Conservation (phyloP, 805 yeast genomes). For the Candida easanensis region DNA sequence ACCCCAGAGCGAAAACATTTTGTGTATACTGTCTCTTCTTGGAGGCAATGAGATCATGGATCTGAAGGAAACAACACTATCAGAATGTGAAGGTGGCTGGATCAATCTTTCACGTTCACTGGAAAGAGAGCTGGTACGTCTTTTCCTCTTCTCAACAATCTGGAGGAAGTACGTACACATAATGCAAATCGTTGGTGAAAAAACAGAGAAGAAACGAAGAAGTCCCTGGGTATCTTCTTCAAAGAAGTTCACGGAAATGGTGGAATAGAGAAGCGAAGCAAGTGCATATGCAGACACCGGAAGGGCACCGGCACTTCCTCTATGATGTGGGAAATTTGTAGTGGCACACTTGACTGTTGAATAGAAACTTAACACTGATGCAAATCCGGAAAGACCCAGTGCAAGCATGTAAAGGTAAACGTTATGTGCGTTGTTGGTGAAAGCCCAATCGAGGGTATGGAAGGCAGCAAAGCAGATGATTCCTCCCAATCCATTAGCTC, state of each 20-base stretch:
- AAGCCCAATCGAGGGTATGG: constrained; percentile 46
- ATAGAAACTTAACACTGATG: constrained; percentile 59
- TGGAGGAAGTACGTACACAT: constrained; percentile 31
- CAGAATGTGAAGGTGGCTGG: constrained; percentile 8
- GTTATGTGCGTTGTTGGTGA: constrained; percentile 36
- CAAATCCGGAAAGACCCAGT: constrained; percentile 57
- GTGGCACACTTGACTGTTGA: constrained; percentile 48
- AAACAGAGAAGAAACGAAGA: constrained; percentile 50
- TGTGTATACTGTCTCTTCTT: constrained; percentile 20
- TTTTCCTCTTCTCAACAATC: constrained; percentile 21
- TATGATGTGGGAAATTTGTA: constrained; percentile 64
- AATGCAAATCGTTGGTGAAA: constrained; percentile 39
- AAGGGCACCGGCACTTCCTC: constrained; percentile 40
- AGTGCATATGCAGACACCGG: constrained; percentile 50
- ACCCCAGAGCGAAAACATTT: constrained; percentile 28
- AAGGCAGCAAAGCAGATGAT: constrained; percentile 54
- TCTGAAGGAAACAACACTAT: constrained; percentile 11
- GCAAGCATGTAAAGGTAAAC: constrained; percentile 45
- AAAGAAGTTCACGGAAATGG: constrained; percentile 52
- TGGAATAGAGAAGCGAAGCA: constrained; percentile 64
- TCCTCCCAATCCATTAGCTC: constrained; percentile 55
- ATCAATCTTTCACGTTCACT: constrained; percentile 11
- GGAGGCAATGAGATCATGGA: constrained; percentile 10
- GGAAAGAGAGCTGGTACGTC: constrained; percentile 6
- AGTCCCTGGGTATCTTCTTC: constrained; percentile 52